A percentile compares a stretch with the other conserved stretches of the same genome.
Evolutionary conservation across 345 rosid genomes (phyloP).

Genomic region (Sisymbrium irio): DNA sequence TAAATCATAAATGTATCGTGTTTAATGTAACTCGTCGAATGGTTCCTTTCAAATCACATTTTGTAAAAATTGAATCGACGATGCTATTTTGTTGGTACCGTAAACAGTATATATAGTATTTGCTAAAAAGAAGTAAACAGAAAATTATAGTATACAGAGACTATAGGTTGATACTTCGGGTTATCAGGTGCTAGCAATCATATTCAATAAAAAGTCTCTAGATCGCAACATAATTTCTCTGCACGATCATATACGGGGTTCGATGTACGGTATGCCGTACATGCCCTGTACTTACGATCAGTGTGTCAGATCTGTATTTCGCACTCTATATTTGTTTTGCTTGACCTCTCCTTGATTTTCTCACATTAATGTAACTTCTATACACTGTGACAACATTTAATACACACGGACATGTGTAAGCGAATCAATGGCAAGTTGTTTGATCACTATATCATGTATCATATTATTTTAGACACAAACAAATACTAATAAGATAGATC

Average conservation of each 20-base stretch:
- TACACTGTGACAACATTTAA: slow-evolving; percentile 20
- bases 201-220: not conserved
- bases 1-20: not conserved
- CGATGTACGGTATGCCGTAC: slow-evolving; percentile 22
- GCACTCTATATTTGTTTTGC: not conserved
- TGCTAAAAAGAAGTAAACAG: too few relatives aligned
- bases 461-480: not conserved
- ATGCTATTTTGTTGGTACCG: not conserved
- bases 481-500: not conserved
- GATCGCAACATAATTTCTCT: slow-evolving; percentile 2
- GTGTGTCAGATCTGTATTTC: not conserved
- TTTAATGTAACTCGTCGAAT: not conserved
- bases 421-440: not conserved
- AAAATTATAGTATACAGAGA: not conserved
- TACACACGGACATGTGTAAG: slow-evolving; percentile 26
- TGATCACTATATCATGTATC: not conserved
- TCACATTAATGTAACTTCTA: slow-evolving; percentile 12
- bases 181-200: not conserved
- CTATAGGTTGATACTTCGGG: not conserved
- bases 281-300: not conserved
- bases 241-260: not conserved
- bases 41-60: not conserved
- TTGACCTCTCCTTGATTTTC: not conserved
- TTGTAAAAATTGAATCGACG: not conserved
- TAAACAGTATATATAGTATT: not conserved